phyloP scores from a whole-genome alignment of 441 rosid genomes.

The Croton setiger region DNA sequence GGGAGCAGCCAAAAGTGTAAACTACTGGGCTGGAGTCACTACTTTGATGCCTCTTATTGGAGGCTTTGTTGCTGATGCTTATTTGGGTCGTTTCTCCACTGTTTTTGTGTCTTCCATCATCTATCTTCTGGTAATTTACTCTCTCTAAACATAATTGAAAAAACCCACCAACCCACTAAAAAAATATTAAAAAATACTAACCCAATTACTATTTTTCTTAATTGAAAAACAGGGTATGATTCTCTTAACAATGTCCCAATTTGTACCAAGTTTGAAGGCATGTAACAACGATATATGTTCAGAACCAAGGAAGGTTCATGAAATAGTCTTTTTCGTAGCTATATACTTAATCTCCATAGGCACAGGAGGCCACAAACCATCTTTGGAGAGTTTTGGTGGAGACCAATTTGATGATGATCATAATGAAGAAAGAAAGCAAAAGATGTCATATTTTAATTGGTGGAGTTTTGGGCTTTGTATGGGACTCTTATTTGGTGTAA shows the following conservation, averaged over 20 bases:
- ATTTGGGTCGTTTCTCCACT: constrained; percentile 67
- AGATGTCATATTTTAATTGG: constrained; percentile 94
- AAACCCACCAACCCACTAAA: no score
- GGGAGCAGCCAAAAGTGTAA: constrained; percentile 70
- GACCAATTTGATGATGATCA: constrained; percentile 88
- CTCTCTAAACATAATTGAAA: not conserved
- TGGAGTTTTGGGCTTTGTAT: constrained; percentile 75
- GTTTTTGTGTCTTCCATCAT: constrained; percentile 52
- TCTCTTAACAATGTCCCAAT: constrained; percentile 67
- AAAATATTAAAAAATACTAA: no score
- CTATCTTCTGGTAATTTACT: constrained; percentile 55
- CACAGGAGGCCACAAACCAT: constrained; percentile 96
- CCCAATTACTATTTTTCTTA: not conserved
- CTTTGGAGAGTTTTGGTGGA: constrained; percentile 91
- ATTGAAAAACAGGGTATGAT: constrained; percentile 55
- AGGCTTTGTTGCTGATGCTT: constrained; percentile 87
- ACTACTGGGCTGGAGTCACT: constrained; percentile 88
- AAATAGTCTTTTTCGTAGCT: constrained; percentile 62
- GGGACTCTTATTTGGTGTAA: constrained; percentile 75
- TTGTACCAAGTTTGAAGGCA: constrained; percentile 59
- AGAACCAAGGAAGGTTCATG: constrained; percentile 60
- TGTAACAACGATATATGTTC: constrained; percentile 48
- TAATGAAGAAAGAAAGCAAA: constrained; percentile 58
- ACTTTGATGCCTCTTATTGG: constrained; percentile 88
- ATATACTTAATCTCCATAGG: constrained; percentile 78